These are phyloP conservation scores for Cairneyella variabilis DNA, from an alignment of 495 filamentous ascomycete genomes.

Conservation along the genomic window DNA sequence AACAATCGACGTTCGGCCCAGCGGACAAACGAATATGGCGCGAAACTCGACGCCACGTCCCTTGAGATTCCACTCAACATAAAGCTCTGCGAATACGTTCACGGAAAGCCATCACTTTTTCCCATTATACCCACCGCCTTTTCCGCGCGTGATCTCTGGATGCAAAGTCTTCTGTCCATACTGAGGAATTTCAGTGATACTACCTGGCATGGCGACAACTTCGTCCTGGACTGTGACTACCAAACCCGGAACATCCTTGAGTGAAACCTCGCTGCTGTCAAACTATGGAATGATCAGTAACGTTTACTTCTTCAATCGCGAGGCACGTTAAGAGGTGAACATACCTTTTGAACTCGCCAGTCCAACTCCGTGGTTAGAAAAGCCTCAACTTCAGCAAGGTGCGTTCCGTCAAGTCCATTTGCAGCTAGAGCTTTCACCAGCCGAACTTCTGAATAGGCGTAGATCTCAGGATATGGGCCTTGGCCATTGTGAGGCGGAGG, in stretches of 20 bases:
- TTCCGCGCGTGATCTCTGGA: constrained; percentile 18
- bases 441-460: constrained; percentile 12
- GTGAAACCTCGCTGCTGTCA: constrained; percentile 11
- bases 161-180: constrained; percentile 23
- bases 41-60: too few relatives aligned
- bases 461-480: constrained; percentile 7
- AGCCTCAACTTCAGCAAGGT: constrained; percentile 33
- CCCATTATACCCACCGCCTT: constrained; percentile 13
- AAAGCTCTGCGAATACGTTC: too few relatives aligned
- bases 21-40: too few relatives aligned
- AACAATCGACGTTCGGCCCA: too few relatives aligned
- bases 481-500: constrained; percentile 10
- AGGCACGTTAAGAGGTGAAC: constrained; percentile 3
- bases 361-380: constrained; percentile 43
- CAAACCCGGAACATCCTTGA: constrained; percentile 7
- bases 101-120: too few relatives aligned
- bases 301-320: background rate
- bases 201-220: constrained; percentile 7
- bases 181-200: constrained; percentile 13
- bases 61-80: too few relatives aligned
- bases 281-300: constrained; percentile 3
- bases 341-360: constrained; percentile 32
- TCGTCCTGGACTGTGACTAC: constrained; percentile 18
- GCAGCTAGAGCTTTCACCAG: constrained; percentile 5
- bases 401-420: constrained; percentile 30